Conservation (phyloP, 352 stramenopile species). For the Phytophthora aleatoria region DNA sequence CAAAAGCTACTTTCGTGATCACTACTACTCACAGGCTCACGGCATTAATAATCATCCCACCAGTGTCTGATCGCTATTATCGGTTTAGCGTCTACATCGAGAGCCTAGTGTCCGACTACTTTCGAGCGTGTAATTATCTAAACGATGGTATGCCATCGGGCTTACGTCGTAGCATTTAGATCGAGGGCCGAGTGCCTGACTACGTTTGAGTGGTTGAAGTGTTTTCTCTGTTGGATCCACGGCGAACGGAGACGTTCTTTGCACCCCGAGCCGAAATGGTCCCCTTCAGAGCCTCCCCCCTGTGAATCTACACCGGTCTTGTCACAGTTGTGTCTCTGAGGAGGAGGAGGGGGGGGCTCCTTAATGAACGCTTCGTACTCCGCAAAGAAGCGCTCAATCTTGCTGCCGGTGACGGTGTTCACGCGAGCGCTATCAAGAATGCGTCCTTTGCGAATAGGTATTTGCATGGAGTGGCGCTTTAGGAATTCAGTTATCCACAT, state of each 20-base stretch:
- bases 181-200: no score
- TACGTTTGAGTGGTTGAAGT: no score
- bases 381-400: not conserved
- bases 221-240: not conserved
- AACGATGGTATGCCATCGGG: no score
- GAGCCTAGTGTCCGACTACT: no score
- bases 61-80: no score
- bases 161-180: no score
- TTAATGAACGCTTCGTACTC: not conserved
- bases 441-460: not conserved
- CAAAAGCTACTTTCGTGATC: no score
- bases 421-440: not conserved
- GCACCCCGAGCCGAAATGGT: not conserved
- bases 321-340: not conserved
- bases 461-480: not conserved
- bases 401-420: not conserved
- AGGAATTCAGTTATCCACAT: not conserved
- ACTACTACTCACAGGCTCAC: no score
- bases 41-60: no score
- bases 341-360: not conserved
- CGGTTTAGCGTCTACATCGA: no score
- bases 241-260: not conserved
- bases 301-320: not conserved
- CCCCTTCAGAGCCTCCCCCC: not conserved
- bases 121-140: no score